phyloP scores from a whole-genome alignment of 192 early-diverging fungal genomes.

The Phlyctochytrium bullatum region DNA sequence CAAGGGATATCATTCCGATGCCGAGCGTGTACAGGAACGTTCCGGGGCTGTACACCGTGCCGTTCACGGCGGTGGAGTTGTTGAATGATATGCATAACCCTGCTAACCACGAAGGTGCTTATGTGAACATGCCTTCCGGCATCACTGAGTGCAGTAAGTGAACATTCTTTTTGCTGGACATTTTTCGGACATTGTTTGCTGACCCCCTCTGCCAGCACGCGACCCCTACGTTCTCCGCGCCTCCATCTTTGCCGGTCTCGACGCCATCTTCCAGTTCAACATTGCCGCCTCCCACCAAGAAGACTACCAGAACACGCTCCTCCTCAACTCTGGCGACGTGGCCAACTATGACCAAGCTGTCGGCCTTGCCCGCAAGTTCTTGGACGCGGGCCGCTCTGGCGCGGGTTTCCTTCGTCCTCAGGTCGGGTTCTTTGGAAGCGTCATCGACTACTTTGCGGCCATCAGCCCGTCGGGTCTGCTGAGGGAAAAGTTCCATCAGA shows the following conservation, averaged over 20 bases:
- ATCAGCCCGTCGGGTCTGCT: neutral
- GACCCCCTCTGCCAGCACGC: neutral
- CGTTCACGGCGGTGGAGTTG: neutral
- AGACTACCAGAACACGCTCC: neutral
- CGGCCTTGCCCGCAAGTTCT: neutral
- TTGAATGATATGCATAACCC: neutral
- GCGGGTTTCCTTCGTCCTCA: neutral
- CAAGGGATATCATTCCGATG: neutral
- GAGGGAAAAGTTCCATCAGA: slow-evolving; percentile 1
- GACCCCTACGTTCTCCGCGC: neutral
- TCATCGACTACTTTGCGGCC: neutral
- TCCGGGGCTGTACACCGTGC: neutral
- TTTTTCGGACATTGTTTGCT: neutral
- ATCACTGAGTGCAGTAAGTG: neutral
- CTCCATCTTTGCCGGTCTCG: neutral
- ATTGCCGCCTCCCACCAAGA: neutral
- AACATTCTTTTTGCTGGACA: no score
- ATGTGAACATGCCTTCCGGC: neutral
- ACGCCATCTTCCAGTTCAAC: slow-evolving; percentile 1
- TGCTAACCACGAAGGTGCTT: neutral
- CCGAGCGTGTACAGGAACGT: neutral
- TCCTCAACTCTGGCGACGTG: neutral
- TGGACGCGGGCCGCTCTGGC: neutral
- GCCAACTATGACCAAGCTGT: neutral
- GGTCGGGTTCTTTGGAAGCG: neutral